A percentile compares a stretch with the other conserved stretches of the same genome.
Conservation (phyloP, 148 eudicot species). For the Cornus kousa region DNA sequence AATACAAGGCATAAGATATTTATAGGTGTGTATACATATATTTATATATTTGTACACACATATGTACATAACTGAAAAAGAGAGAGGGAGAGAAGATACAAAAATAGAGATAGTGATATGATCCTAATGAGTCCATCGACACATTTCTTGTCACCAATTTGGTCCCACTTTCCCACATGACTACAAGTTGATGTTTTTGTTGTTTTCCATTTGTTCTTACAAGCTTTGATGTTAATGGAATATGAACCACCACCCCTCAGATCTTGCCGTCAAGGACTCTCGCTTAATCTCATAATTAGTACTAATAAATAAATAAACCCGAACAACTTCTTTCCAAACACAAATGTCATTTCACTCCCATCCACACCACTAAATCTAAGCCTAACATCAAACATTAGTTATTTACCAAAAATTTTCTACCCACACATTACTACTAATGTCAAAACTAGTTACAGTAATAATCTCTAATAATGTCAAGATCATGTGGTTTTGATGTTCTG, state of each 20-base stretch:
- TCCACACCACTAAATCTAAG: neutral
- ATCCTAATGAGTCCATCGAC: neutral
- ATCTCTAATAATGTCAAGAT: neutral
- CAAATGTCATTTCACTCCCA: neutral
- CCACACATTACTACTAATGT: neutral
- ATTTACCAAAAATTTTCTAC: no score
- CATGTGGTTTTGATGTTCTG: neutral
- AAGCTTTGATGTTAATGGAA: neutral
- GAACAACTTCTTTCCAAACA: neutral
- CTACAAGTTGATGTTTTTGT: conserved; percentile 10
- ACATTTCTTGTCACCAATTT: conserved; percentile 1
- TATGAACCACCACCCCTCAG: neutral
- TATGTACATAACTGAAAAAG: no score
- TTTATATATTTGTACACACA: no score
- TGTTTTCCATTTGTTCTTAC: neutral
- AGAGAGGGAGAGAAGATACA: neutral
- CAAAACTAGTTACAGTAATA: neutral
- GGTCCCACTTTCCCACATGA: conserved; percentile 1
- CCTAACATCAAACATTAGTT: neutral
- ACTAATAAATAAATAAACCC: neutral
- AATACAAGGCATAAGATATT: no score
- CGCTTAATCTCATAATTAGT: neutral
- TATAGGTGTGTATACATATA: no score
- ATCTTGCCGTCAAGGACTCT: neutral
- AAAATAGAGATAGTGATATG: neutral